These are phyloP conservation scores for Colletotrichum acutatum DNA, from an alignment of 2,329 filamentous ascomycete species.

Conservation along the genomic window DNA sequence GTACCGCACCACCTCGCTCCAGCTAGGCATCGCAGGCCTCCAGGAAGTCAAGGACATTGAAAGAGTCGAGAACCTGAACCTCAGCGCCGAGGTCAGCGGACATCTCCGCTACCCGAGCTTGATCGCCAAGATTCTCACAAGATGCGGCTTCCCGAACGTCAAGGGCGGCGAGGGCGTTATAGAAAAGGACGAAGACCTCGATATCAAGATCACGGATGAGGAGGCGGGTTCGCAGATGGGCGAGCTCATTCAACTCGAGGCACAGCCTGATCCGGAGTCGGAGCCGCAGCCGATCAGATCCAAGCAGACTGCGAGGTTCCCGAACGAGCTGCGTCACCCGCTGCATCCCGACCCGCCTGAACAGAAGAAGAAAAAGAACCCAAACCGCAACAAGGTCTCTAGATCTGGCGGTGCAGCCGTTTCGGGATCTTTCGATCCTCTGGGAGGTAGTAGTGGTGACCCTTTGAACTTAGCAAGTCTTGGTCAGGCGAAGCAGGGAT, in stretches of 20 bases:
- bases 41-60: slow-evolving; percentile 76
- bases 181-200: slow-evolving; percentile 57
- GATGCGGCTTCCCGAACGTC: slow-evolving; percentile 62
- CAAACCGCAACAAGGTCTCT: slow-evolving; percentile 19
- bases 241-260: slow-evolving; percentile 56
- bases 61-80: slow-evolving; percentile 69
- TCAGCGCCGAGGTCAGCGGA: slow-evolving; percentile 63
- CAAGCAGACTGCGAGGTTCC: slow-evolving; percentile 25
- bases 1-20: slow-evolving; percentile 85
- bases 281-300: slow-evolving; percentile 37
- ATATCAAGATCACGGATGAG: slow-evolving; percentile 45
- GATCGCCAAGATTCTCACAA: slow-evolving; percentile 61
- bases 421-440: slow-evolving; percentile 11
- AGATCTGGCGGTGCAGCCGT: slow-evolving; percentile 7
- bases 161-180: slow-evolving; percentile 56
- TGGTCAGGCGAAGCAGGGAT: background rate
- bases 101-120: slow-evolving; percentile 64
- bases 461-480: slow-evolving; percentile 8
- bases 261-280: slow-evolving; percentile 37
- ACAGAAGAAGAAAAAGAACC: slow-evolving; percentile 22
- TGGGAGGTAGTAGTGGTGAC: slow-evolving; percentile 10
- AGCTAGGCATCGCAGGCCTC: slow-evolving; percentile 85
- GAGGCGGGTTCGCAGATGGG: slow-evolving; percentile 45
- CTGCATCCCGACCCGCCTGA: slow-evolving; percentile 28
- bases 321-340: slow-evolving; percentile 30